Conservation (phyloP, 306 rosid species). For the Carpinus fangiana region DNA sequence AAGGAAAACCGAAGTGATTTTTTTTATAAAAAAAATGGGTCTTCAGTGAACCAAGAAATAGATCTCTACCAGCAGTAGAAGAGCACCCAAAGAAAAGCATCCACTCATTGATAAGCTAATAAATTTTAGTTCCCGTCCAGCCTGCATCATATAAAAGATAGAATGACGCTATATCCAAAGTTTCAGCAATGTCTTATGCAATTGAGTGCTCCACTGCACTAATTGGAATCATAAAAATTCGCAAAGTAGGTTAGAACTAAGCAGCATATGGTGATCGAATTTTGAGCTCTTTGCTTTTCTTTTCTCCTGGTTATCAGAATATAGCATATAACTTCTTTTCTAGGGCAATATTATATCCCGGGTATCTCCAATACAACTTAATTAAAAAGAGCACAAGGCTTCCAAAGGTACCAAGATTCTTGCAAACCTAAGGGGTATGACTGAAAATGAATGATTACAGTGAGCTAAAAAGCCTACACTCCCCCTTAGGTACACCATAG, state of each 20-base stretch:
- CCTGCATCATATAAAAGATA: constrained; percentile 49
- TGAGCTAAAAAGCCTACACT: not conserved
- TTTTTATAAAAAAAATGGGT: constrained; percentile 9
- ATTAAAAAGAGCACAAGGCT: not conserved
- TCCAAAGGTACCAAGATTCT: not conserved
- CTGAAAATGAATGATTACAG: not conserved
- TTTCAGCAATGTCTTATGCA: not conserved
- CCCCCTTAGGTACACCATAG: not conserved
- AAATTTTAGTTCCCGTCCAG: constrained; percentile 83
- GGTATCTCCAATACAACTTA: not conserved
- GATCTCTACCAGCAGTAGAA: constrained; percentile 53
- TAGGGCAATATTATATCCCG: not conserved
- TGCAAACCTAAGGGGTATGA: not conserved
- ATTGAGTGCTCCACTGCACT: not conserved
- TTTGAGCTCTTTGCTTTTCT: not conserved
- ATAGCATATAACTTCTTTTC: not conserved
- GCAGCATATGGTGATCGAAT: not conserved
- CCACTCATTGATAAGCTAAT: constrained; percentile 81
- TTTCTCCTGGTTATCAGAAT: not conserved
- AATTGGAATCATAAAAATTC: not conserved
- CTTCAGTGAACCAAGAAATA: constrained; percentile 11
- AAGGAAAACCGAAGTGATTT: constrained; percentile 22
- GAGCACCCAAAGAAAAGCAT: constrained; percentile 68
- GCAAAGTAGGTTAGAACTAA: not conserved
- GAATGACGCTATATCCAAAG: not conserved